Percentiles rank a stretch among this genome's conserved stretches.
These are phyloP conservation scores for Paraphaeosphaeria sporulosa DNA, from an alignment of 2,329 filamentous ascomycete genomes.

Conservation along the genomic window DNA sequence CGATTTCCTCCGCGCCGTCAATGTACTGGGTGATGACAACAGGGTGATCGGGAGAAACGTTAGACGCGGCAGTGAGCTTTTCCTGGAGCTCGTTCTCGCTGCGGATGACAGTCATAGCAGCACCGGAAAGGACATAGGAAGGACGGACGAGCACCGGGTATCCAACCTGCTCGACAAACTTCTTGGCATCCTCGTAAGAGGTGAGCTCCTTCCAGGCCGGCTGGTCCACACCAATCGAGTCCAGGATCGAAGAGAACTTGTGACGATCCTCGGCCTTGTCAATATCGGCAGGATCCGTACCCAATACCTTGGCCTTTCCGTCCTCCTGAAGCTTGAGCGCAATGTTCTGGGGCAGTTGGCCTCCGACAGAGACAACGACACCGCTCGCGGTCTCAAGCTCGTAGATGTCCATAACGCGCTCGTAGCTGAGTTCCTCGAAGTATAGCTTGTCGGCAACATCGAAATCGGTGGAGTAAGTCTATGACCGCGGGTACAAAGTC, in stretches of 20 bases:
- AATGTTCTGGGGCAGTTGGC: conserved; percentile 97
- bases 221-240: conserved; percentile 96
- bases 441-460: conserved; percentile 91
- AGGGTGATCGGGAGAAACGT: conserved; percentile 93
- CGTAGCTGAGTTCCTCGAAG: conserved; percentile 96
- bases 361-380: conserved; percentile 94
- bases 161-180: conserved; percentile 82
- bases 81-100: conserved; percentile 89
- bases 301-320: conserved; percentile 87
- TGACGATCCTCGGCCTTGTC: conserved; percentile 98
- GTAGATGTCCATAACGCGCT: conserved; percentile 98
- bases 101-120: conserved; percentile 97
- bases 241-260: conserved; percentile 97
- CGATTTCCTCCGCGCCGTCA: conserved; percentile 94
- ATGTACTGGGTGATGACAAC: conserved; percentile 99
- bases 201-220: conserved; percentile 98
- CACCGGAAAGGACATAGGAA: conserved; percentile 94
- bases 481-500: too few relatives aligned
- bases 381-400: conserved; percentile 86
- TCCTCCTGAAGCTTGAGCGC: conserved; percentile 91
- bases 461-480: conserved; percentile 74
- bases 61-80: conserved; percentile 88
- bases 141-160: conserved; percentile 97
- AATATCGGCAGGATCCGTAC: conserved; percentile 91
- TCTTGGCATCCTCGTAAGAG: conserved; percentile 84